Percentiles rank a stretch among this genome's conserved stretches.
phyloP scores from a whole-genome alignment of 257 asterid species.

The Solanum chiquidenum region DNA sequence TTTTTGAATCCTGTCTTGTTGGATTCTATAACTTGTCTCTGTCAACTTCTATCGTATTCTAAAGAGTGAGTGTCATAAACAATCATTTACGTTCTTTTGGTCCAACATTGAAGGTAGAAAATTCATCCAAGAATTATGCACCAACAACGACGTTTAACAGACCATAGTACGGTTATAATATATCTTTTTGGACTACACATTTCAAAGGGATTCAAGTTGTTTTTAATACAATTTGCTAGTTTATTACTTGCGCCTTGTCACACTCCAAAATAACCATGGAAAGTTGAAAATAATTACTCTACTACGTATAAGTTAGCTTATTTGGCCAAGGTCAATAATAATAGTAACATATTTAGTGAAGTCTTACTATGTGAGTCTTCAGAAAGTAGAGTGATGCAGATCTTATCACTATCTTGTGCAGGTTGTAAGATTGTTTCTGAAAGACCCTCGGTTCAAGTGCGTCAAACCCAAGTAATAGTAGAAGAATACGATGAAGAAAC shows the following conservation, averaged over 20 bases:
- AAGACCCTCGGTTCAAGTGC: background rate
- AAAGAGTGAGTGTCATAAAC: no score
- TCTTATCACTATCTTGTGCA: no score
- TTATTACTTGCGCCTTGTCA: background rate
- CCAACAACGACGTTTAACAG: background rate
- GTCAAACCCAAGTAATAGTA: background rate
- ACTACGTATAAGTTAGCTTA: background rate
- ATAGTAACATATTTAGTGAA: no score
- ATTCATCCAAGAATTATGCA: background rate
- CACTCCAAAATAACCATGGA: background rate
- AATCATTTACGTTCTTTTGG: background rate
- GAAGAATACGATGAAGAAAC: no score
- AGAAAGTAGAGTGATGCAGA: no score
- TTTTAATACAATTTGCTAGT: no score
- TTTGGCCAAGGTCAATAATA: background rate
- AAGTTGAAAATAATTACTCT: background rate
- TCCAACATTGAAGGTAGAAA: background rate
- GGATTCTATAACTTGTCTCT: background rate
- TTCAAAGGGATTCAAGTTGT: no score
- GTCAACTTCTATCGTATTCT: background rate
- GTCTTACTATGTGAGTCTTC: no score
- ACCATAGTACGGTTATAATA: background rate
- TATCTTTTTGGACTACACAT: background rate
- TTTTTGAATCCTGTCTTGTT: background rate
- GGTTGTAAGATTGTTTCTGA: rapidly evolving